phyloP scores from a whole-genome alignment of 2,329 filamentous ascomycete species.

The Trichoderma harzianum region DNA sequence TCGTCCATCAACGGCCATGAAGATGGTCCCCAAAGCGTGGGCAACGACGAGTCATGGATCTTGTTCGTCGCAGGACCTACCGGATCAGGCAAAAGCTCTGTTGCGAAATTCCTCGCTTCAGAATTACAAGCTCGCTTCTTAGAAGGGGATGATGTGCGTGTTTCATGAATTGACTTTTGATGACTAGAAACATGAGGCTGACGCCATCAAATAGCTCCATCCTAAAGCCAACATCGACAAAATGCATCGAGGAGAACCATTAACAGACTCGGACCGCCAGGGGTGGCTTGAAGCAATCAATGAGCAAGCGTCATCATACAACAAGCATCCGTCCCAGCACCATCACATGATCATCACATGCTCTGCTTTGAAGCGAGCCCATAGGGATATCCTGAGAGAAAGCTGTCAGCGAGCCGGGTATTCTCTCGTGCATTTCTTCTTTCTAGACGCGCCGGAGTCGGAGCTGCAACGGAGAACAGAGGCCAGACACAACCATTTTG shows the following conservation, averaged over 20 bases:
- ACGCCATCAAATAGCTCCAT: background rate
- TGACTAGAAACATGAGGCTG: background rate
- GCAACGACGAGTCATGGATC: background rate
- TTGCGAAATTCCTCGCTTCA: background rate
- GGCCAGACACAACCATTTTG: background rate
- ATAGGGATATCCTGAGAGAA: background rate
- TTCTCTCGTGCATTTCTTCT: background rate
- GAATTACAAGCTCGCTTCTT: background rate
- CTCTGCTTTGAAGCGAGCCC: background rate
- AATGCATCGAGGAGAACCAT: background rate
- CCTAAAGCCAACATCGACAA: slow-evolving; percentile 9
- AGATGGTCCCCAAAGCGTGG: background rate
- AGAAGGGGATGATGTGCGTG: background rate
- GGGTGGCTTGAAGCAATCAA: slow-evolving; percentile 7
- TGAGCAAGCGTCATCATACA: background rate
- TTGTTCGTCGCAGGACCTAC: background rate
- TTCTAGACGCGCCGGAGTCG: background rate
- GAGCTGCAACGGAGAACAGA: background rate
- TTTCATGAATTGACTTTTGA: background rate
- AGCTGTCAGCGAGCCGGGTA: background rate
- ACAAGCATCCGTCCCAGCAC: background rate
- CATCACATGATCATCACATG: slow-evolving; percentile 2
- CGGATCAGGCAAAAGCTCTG: background rate
- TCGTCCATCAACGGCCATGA: background rate
- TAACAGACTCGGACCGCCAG: background rate